Evolutionary conservation across 73 alveolate genomes (phyloP).

Genomic region (Uronychia binucleata): DNA sequence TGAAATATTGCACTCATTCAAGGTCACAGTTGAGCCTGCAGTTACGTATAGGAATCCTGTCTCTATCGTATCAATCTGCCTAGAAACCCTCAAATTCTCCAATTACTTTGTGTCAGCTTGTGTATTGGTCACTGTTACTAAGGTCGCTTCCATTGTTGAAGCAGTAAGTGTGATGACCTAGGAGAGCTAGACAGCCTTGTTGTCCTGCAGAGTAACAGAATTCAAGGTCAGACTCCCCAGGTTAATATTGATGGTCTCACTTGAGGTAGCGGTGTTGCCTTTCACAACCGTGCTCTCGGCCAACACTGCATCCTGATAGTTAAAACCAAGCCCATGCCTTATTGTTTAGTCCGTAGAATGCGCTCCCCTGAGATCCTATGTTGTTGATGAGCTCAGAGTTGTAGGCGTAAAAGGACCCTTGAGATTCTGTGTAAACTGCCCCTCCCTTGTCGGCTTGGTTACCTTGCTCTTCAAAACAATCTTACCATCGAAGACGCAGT

Average conservation of each 20-base stretch:
- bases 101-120: background rate
- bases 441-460: no score
- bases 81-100: background rate
- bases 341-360: background rate
- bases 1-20: background rate
- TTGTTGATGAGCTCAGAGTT: background rate
- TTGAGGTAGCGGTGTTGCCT: background rate
- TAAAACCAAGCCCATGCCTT: background rate
- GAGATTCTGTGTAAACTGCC: background rate
- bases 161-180: background rate
- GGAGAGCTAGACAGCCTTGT: background rate
- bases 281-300: no score
- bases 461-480: no score
- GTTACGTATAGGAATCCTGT: background rate
- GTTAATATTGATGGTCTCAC: background rate
- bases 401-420: background rate
- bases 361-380: background rate
- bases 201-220: background rate
- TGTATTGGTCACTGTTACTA: background rate
- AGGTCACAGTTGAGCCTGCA: background rate
- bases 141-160: background rate
- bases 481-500: no score
- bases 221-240: background rate
- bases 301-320: background rate
- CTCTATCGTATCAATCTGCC: background rate